Evolutionary conservation across 2,329 filamentous ascomycete species (phyloP).

Genomic region (Fusarium sp.): DNA sequence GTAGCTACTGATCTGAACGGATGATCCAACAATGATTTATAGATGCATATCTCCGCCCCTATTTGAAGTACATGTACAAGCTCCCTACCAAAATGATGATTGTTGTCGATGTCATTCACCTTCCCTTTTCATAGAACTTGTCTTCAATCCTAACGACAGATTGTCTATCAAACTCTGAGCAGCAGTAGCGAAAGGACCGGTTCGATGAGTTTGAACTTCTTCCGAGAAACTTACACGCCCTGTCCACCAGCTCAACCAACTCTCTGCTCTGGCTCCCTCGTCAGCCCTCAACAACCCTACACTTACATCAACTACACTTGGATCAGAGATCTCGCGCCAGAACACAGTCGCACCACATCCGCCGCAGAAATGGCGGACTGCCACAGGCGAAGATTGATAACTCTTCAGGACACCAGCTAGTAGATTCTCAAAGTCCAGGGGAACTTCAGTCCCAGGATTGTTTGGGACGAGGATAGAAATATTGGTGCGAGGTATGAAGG

Average conservation of each 20-base stretch:
- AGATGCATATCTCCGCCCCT: too few relatives aligned
- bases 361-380: slow-evolving; percentile 73
- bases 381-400: slow-evolving; percentile 68
- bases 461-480: slow-evolving; percentile 61
- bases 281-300: slow-evolving; percentile 68
- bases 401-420: slow-evolving; percentile 61
- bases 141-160: not conserved
- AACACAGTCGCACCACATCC: slow-evolving; percentile 76
- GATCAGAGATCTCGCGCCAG: slow-evolving; percentile 69
- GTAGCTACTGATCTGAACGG: too few relatives aligned
- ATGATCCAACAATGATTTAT: too few relatives aligned
- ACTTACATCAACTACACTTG: slow-evolving; percentile 74
- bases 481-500: slow-evolving; percentile 73
- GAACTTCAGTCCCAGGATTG: slow-evolving; percentile 9
- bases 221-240: slow-evolving; percentile 72
- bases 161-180: not conserved
- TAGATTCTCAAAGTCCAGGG: slow-evolving; percentile 56
- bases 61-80: too few relatives aligned
- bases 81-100: too few relatives aligned
- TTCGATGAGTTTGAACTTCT: slow-evolving; percentile 52
- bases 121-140: not conserved
- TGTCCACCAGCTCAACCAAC: slow-evolving; percentile 75
- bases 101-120: too few relatives aligned
- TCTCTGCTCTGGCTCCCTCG: slow-evolving; percentile 68
- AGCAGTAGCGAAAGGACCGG: not conserved